Evolutionary conservation across 345 rosid species (phyloP).

Genomic region (Populus deltoides): DNA sequence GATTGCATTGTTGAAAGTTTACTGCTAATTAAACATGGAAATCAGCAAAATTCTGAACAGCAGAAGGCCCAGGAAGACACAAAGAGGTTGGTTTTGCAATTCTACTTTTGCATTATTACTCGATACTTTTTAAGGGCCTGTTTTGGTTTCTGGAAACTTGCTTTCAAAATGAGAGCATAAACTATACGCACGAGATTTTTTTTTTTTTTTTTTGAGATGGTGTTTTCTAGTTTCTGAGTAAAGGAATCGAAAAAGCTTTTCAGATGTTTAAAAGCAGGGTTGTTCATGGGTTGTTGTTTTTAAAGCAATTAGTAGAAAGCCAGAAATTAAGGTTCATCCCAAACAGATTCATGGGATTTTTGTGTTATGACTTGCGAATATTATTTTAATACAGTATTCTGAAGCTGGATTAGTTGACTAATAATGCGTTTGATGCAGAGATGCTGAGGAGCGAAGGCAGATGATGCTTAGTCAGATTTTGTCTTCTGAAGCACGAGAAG

Average conservation of each 20-base stretch:
- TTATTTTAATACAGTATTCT: too few species aligned
- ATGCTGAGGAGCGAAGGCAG: constrained; percentile 90
- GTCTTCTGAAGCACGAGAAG: constrained; percentile 84
- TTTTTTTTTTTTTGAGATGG: not conserved
- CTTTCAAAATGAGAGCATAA: not conserved
- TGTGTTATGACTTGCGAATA: too few species aligned
- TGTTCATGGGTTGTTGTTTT: not conserved
- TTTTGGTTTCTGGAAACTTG: not conserved
- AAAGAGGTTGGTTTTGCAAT: constrained; percentile 49
- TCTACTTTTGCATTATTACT: not conserved
- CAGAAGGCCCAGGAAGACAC: constrained; percentile 85
- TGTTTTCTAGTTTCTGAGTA: not conserved
- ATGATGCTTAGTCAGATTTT: constrained; percentile 94
- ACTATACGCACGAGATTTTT: not conserved
- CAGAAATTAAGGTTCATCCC: not conserved
- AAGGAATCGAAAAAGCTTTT: not conserved
- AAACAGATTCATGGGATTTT: too few species aligned
- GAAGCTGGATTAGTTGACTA: not conserved
- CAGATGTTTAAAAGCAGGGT: not conserved
- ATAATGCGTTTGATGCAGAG: constrained; percentile 45
- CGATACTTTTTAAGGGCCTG: not conserved
- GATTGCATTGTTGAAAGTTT: constrained; percentile 1
- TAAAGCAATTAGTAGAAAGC: too few species aligned
- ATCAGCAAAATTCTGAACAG: constrained; percentile 64
- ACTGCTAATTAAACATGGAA: constrained; percentile 39